Evolutionary conservation across 208 protist species (phyloP).

Genomic region (Crithidia fasciculata): DNA sequence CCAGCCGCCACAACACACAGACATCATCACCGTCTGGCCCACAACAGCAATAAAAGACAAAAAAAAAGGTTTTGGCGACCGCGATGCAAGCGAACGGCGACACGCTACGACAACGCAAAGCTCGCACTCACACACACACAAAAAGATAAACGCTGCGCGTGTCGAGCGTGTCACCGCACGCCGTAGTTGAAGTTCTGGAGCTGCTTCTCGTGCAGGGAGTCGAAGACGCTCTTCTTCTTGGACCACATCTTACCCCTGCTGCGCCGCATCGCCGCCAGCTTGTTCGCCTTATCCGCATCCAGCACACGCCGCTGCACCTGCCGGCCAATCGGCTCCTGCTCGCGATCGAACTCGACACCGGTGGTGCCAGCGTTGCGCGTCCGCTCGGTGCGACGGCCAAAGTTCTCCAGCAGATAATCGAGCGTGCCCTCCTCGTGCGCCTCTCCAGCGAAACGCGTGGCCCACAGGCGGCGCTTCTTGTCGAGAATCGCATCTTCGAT

Average conservation of each 20-base stretch:
- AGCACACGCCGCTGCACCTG: slow-evolving; percentile 89
- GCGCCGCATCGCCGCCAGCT: slow-evolving; percentile 73
- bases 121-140: neutral
- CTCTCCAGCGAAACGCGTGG: slow-evolving; percentile 81
- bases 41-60: neutral
- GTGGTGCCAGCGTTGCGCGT: slow-evolving; percentile 70
- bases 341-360: slow-evolving; percentile 89
- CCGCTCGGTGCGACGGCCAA: slow-evolving; percentile 77
- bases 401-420: slow-evolving; percentile 92
- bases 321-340: slow-evolving; percentile 91
- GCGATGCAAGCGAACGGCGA: no score
- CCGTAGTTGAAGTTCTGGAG: slow-evolving; percentile 86
- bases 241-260: slow-evolving; percentile 85
- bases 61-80: neutral
- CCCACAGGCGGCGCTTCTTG: slow-evolving; percentile 81
- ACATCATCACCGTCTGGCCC: no score
- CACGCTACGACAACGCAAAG: neutral
- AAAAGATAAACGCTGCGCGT: neutral
- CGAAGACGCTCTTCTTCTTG: slow-evolving; percentile 86
- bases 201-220: slow-evolving; percentile 88
- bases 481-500: slow-evolving; percentile 88
- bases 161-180: slow-evolving; percentile 41
- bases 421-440: slow-evolving; percentile 87
- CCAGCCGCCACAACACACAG: no score
- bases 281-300: slow-evolving; percentile 84